Evolutionary conservation across 2,329 filamentous ascomycete species (phyloP), one percentile per base, ranked within the genome.

Genomic region (Aspergillus puulaauensis): DNA sequence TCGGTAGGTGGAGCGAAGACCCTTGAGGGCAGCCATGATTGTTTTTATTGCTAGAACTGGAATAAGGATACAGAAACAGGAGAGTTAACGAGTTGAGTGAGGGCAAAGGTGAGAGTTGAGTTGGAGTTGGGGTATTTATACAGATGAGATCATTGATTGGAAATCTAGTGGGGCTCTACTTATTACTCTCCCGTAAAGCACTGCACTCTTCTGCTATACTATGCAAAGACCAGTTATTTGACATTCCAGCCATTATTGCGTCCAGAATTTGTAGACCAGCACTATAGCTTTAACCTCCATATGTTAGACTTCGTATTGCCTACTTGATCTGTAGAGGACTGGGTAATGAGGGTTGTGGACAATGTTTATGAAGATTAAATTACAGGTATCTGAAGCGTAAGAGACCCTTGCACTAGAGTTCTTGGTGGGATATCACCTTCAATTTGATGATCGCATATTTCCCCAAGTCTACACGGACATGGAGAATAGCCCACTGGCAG

Each of bases 1-100:
- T 53, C 75, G 78, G 51, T 83, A 77, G 27, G 77, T 83, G 9
- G 68, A 69, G 11, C 60, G 66, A 6, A 71, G 65, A 31, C 50
- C 43, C 52, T 60, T 49, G 7, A 62, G 44, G 17, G 57, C 55
- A 27, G 61, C 27, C 63, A 65, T 65, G 19, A 21, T 52, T 43
- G 7, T 6, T 48, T 17, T 9, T 3, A 15, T 17, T 43, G 35
- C 19, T 23, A 9, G 15, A n/a, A 8, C 9, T 15, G n/a, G 8
- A 14, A 11, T 33, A 8, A 27, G 31, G 14, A 12, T 33, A 15
- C 7, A 31, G 17, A 8, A 31, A 17, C 24, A 39, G 23, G 14
- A n/a, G 35, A n/a, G 12, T 37, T 37, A 21, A 4, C 27, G 3
- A 14, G n/a, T 33, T 8, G 27, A 41, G 17, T 11, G 40, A 19